These are phyloP conservation scores for Kazachstania martiniae DNA, from an alignment of 805 yeast species.

Conservation along the genomic window DNA sequence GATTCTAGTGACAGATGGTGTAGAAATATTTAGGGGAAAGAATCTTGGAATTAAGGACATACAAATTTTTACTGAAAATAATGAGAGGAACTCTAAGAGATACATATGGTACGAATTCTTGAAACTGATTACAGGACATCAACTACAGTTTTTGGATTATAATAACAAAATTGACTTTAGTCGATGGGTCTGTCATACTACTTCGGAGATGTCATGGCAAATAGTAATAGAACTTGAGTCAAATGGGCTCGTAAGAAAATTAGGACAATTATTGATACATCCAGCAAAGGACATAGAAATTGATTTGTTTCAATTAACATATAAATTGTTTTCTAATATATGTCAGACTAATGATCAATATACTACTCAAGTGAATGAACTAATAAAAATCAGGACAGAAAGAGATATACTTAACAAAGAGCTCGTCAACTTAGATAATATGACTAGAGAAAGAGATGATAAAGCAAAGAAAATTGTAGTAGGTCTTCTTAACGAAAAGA, in stretches of 20 bases:
- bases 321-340: conserved; percentile 7
- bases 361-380: background rate
- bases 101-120: conserved; percentile 20
- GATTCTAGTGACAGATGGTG: conserved; percentile 20
- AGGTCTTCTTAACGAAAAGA: conserved; percentile 20
- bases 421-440: conserved; percentile 6
- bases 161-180: conserved; percentile 6
- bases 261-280: conserved; percentile 13
- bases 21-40: conserved; percentile 7
- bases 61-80: conserved; percentile 6
- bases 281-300: conserved; percentile 11
- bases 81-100: background rate
- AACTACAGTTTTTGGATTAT: conserved; percentile 3
- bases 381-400: background rate
- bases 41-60: conserved; percentile 4
- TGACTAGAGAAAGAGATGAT: conserved; percentile 15
- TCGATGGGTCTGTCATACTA: conserved; percentile 11
- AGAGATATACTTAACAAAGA: conserved; percentile 6
- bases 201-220: conserved; percentile 8
- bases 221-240: conserved; percentile 12
- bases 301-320: conserved; percentile 18
- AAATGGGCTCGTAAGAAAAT: conserved; percentile 12
- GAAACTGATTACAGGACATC: conserved; percentile 11
- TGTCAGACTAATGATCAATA: conserved; percentile 9
- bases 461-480: conserved; percentile 14